Base-by-base conservation (phyloP, 768 basidiomycete genomes). In the Cyclocybe cylindracea region DNA sequence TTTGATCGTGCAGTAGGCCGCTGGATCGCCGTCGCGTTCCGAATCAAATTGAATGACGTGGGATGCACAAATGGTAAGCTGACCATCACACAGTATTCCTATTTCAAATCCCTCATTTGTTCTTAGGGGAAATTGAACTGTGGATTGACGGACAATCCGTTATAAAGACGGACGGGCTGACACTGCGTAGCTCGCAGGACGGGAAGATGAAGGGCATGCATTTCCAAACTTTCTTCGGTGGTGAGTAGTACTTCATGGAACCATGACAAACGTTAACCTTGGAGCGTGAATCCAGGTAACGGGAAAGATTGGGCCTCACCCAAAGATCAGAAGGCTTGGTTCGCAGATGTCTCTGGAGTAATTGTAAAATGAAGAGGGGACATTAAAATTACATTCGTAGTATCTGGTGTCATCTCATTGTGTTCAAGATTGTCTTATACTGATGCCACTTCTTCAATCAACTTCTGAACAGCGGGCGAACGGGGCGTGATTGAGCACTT, bases 181-280 rank as follows among this genome's bases (percentile, higher is more conserved):
- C 71, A 4, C 61, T 89, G 4, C 75, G 84, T 9, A 60, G 67
- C 3, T 61, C 67, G n/a, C 63, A 57, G 6, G 73, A 70, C 1
- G 73, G 76, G 1, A 73, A 68, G 46, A 79, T 91, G 48, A 82
- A 82, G 50, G 89, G 89, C 7, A 79, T 86, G 64, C 87, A 87
- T 63, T 81, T 87, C 45, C 82, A 89, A 66, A 89, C 88, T 0
- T 91, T 90, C 72, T 91, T 91, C 55, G 88, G 87, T 39, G 87
- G 85, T 83, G 58, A 48, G 72, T 60, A 43, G 13, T 14, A 24
- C 19, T 16, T 44, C 16, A 16, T 31, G 11, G 9, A 16, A 34
- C 40, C 2, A 37, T n/a, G 40, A 24, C 29, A 9, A 18, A 31
- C 39, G 7, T 44, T 13, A 37, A 24, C 13, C 44, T 51, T 31